These are phyloP conservation scores for Symbiotaphrina buchneri DNA, from an alignment of 495 filamentous ascomycete genomes.

Conservation along the genomic window DNA sequence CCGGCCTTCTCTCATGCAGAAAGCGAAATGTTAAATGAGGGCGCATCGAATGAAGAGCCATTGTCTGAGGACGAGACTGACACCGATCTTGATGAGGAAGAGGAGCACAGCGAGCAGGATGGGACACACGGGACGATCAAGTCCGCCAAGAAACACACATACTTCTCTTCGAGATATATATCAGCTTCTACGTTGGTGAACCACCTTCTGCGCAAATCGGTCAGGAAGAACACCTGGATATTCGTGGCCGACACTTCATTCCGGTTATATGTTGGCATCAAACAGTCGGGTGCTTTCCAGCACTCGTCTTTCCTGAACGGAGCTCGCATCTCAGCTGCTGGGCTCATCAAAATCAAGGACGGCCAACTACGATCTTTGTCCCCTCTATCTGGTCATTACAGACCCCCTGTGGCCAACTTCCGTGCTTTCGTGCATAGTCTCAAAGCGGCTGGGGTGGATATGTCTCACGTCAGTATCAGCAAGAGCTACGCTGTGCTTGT, in stretches of 20 bases:
- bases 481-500: slow-evolving; percentile 64
- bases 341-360: slow-evolving; percentile 63
- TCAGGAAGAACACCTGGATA: slow-evolving; percentile 70
- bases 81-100: no score
- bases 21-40: no score
- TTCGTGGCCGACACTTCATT: slow-evolving; percentile 75
- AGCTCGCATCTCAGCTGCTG: slow-evolving; percentile 57
- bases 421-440: slow-evolving; percentile 53
- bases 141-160: slow-evolving; percentile 36
- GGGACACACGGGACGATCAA: no score
- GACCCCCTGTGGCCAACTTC: slow-evolving; percentile 61
- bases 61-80: no score
- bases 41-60: no score
- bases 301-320: slow-evolving; percentile 79
- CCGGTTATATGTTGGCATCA: slow-evolving; percentile 78
- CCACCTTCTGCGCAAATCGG: slow-evolving; percentile 43
- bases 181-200: slow-evolving; percentile 46
- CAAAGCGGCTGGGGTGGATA: slow-evolving; percentile 52
- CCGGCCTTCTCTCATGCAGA: slow-evolving; percentile 17
- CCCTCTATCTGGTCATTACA: slow-evolving; percentile 51
- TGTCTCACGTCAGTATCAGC: slow-evolving; percentile 52
- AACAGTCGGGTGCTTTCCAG: slow-evolving; percentile 72
- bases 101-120: no score
- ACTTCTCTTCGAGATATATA: no score
- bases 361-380: slow-evolving; percentile 41